Percentiles rank a stretch among this genome's conserved stretches.
phyloP scores from a whole-genome alignment of 1,139 yeast genomes.

The Candida gigantensis region DNA sequence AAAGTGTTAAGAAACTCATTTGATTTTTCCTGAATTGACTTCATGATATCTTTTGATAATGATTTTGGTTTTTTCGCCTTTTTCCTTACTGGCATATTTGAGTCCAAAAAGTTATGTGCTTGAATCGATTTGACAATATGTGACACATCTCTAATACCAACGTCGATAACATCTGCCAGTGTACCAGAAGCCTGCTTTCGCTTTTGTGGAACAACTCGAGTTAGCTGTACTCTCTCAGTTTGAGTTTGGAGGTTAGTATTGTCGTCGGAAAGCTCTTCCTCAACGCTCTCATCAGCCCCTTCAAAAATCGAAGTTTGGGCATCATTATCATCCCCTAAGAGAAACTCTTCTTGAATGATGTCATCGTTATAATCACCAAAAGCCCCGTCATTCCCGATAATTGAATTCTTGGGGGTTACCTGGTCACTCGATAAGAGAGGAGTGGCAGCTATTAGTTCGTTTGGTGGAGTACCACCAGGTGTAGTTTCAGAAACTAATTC shows the following conservation, averaged over 20 bases:
- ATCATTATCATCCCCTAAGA: constrained; percentile 12
- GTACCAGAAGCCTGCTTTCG: background rate
- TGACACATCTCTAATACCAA: constrained; percentile 7
- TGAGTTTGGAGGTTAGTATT: background rate
- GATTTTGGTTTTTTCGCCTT: constrained; percentile 4
- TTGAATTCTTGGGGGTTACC: background rate
- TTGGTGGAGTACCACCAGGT: background rate
- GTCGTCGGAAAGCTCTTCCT: background rate
- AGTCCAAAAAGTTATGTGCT: constrained; percentile 2
- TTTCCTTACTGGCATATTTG: constrained; percentile 1
- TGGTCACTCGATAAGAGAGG: constrained; percentile 1
- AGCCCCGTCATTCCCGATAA: background rate
- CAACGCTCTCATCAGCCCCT: background rate
- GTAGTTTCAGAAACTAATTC: background rate
- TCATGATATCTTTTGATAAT: constrained; percentile 4
- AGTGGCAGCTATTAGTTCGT: background rate
- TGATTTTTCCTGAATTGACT: constrained; percentile 21
- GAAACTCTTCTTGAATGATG: constrained; percentile 14
- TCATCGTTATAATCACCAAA: constrained; percentile 4
- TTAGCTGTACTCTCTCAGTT: background rate
- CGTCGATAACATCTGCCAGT: background rate
- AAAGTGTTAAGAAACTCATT: constrained; percentile 36
- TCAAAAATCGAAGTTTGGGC: constrained; percentile 5
- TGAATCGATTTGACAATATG: constrained; percentile 8
- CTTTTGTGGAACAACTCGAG: constrained; percentile 2